Evolutionary conservation across 2,329 filamentous ascomycete species (phyloP), one percentile per base, ranked within the genome.

Genomic region (Claviceps sp.): DNA sequence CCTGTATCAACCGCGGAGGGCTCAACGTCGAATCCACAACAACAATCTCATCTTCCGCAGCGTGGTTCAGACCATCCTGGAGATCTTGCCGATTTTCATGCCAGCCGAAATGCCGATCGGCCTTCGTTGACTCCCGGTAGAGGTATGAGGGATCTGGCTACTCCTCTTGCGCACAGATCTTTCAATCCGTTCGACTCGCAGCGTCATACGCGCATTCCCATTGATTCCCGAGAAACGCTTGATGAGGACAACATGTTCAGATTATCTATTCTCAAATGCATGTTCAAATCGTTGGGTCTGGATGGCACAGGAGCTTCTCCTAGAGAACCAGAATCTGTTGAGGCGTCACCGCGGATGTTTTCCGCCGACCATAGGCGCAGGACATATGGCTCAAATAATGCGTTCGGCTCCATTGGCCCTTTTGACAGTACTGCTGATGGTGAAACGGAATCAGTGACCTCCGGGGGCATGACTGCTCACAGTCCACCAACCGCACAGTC

Each of bases 221-320:
- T 79, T 34, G 85, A 88, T 60, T 79, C 85, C 5, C 82, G 90
- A 57, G 89, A 96, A 52, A 85, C 86, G 0, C 71, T 89, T 7
- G 88, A 95, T 57, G 93, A 97, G 63, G 91, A 96, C 60, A 81
- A 84, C 47, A 68, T 95, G 6, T 97, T 98, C 66, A 78, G 94
- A 42, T 84, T 88, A 54, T 94, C 89, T 0, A 88, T 98, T 16
- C 71, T 97, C 22, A 88, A 95, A 59, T 97, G 93, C 63, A 95
- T 98, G 71, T 91, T 95, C 68, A 96, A 91, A 63, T 86, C 89
- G 0, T 85, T 98, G 55, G 93, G 93, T 0, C 71, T 98, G 52
- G 85, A 83, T 20, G 81, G 82, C 37, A 78, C 76, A 3, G 82
- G 82, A 38, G 79, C 83, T 53, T 74, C 77, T 0, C 73, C 85